Percentiles rank a stretch among this genome's conserved stretches.
Conservation (phyloP, 768 basidiomycete genomes). For the Tricholoma bakamatsutake region DNA sequence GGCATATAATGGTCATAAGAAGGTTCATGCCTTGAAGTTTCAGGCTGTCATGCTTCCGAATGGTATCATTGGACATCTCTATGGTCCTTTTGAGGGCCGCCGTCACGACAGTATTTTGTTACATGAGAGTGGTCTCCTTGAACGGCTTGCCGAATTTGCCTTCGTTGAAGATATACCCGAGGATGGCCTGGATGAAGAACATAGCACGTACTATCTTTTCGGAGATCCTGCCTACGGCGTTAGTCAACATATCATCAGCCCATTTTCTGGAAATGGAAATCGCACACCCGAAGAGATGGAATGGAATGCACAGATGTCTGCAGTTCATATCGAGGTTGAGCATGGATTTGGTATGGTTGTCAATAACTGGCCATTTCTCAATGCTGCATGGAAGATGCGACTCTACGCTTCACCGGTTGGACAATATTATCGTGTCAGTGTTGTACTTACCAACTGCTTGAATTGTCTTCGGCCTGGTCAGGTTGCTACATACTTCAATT, state of each 20-base stretch:
- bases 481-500: not conserved
- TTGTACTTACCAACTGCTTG: not conserved
- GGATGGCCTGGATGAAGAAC: too few relatives aligned
- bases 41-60: slow-evolving; percentile 22
- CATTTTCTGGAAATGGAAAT: not conserved
- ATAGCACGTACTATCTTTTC: not conserved
- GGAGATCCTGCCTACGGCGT: not conserved
- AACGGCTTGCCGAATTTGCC: not conserved
- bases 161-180: not conserved
- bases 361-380: too few relatives aligned
- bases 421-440: not conserved
- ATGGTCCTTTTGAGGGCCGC: slow-evolving; percentile 12
- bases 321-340: too few relatives aligned
- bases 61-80: slow-evolving; percentile 20
- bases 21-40: too few relatives aligned
- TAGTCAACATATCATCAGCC: not conserved
- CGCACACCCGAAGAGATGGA: not conserved
- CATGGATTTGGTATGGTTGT: too few relatives aligned
- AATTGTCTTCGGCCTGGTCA: not conserved
- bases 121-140: too few relatives aligned
- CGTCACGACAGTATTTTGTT: too few relatives aligned
- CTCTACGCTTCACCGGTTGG: not conserved
- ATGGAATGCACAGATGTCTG: too few relatives aligned
- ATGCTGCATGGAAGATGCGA: not conserved
- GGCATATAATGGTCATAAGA: slow-evolving; percentile 18